Conservation (phyloP, 192 early-diverging fungal species). For the Backusella tarrabulga region DNA sequence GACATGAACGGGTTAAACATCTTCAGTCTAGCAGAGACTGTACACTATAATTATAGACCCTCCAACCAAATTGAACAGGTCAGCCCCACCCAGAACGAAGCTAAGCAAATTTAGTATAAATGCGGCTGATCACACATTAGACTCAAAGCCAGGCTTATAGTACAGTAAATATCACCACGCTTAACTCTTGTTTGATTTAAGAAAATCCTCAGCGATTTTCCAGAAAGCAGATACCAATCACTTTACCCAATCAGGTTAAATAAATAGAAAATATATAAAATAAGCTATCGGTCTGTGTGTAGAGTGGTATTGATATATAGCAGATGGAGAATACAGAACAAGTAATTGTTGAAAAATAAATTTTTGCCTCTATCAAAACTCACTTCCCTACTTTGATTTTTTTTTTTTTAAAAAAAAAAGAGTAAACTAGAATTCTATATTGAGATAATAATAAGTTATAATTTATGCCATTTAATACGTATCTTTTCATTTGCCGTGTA, state of each 20-base stretch:
- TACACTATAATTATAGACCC: slow-evolving; percentile 28
- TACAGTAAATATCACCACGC: not conserved
- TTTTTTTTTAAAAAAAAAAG: not conserved
- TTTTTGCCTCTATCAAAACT: not conserved
- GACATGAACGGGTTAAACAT: slow-evolving; percentile 20
- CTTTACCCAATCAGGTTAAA: not conserved
- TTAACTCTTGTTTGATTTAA: not conserved
- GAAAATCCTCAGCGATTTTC: not conserved
- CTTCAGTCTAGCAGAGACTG: slow-evolving; percentile 37
- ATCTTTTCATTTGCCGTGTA: not conserved
- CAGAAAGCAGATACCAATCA: not conserved
- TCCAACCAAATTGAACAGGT: slow-evolving; percentile 32
- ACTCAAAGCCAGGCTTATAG: not conserved
- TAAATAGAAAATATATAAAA: not conserved
- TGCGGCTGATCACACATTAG: slow-evolving; percentile 18
- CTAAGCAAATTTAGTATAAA: slow-evolving; percentile 37
- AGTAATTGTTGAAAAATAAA: not conserved
- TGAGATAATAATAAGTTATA: not conserved
- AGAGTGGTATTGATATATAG: not conserved
- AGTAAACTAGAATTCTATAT: not conserved
- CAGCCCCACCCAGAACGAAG: slow-evolving; percentile 32
- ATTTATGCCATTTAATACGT: not conserved
- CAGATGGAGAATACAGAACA: not conserved
- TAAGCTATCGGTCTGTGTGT: not conserved
- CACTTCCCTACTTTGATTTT: not conserved